Conservation (phyloP, 139 green algal species). For the Tetradesmus lagerheimii region DNA sequence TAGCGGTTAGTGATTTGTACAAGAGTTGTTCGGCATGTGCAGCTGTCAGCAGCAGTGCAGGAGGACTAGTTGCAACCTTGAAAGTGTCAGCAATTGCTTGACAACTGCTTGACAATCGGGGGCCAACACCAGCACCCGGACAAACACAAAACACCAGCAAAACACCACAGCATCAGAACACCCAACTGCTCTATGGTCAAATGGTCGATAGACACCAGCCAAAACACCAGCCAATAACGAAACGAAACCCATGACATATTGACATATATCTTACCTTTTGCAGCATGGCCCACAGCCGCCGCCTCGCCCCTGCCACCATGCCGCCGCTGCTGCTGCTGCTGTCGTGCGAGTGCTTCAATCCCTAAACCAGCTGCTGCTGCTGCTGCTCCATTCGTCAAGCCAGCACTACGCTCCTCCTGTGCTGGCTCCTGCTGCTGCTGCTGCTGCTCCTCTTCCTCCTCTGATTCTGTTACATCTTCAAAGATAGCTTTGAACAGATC, state of each 20-base stretch:
- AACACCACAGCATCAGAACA: too few relatives aligned
- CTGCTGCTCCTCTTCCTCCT: slow-evolving; percentile 58
- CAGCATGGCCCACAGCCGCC: neutral
- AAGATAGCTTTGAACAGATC: slow-evolving; percentile 94
- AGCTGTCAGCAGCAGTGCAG: too few relatives aligned
- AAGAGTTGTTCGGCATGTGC: too few relatives aligned
- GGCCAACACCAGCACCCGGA: too few relatives aligned
- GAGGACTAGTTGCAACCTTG: too few relatives aligned
- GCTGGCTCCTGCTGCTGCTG: slow-evolving; percentile 20
- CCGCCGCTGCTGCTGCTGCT: slow-evolving; percentile 50
- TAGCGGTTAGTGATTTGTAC: too few relatives aligned
- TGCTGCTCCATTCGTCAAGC: neutral
- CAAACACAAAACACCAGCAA: too few relatives aligned
- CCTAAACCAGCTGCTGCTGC: neutral
- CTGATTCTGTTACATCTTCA: slow-evolving; percentile 74
- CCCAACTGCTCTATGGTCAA: too few relatives aligned
- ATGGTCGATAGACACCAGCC: too few relatives aligned
- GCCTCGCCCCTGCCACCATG: neutral
- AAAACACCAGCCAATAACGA: neutral
- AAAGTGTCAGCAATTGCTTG: too few relatives aligned
- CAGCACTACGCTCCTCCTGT: neutral
- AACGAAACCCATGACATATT: neutral
- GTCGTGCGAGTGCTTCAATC: neutral
- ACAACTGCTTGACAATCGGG: too few relatives aligned
- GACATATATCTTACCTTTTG: slow-evolving; percentile 19